Percentiles rank a stretch among this genome's conserved stretches.
Conservation (phyloP, 2,329 filamentous ascomycete species). For the Onygenales sp. region DNA sequence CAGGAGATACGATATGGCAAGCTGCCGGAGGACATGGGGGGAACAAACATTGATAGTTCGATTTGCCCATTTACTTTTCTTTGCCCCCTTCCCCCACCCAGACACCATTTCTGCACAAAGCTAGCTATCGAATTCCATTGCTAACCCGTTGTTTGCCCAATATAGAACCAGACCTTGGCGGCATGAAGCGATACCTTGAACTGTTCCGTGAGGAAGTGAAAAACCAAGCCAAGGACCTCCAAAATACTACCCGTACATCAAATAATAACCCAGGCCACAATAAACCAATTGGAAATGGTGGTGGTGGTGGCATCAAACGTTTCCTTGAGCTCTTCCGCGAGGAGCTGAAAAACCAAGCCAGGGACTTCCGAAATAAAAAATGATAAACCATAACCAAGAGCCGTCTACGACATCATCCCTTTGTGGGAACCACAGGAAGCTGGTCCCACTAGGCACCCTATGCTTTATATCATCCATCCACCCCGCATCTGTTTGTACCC, state of each 20-base stretch:
- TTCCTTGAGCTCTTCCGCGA: slow-evolving; percentile 22
- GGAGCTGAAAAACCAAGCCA: slow-evolving; percentile 20
- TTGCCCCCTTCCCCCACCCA: background rate
- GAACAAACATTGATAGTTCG: slow-evolving; percentile 29
- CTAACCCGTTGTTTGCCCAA: background rate
- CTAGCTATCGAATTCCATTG: background rate
- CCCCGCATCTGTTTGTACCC: background rate
- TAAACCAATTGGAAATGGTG: too few relatives aligned
- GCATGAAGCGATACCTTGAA: slow-evolving; percentile 17
- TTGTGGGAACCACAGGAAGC: too few relatives aligned
- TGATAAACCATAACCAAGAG: background rate
- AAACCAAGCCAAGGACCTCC: slow-evolving; percentile 16
- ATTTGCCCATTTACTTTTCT: background rate
- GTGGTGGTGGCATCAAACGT: slow-evolving; percentile 10
- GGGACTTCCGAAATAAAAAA: slow-evolving; percentile 6
- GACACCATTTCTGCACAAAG: background rate
- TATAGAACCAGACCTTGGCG: slow-evolving; percentile 1
- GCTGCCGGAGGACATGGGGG: slow-evolving; percentile 34
- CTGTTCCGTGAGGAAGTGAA: slow-evolving; percentile 23
- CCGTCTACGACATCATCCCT: background rate
- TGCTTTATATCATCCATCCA: too few relatives aligned
- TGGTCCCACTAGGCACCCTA: too few relatives aligned
- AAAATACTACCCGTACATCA: background rate
- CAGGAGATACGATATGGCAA: slow-evolving; percentile 33
- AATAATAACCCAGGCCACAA: too few relatives aligned